These are phyloP conservation scores for Phyllosticta citriasiana DNA, from an alignment of 2,329 filamentous ascomycete species.

Conservation along the genomic window DNA sequence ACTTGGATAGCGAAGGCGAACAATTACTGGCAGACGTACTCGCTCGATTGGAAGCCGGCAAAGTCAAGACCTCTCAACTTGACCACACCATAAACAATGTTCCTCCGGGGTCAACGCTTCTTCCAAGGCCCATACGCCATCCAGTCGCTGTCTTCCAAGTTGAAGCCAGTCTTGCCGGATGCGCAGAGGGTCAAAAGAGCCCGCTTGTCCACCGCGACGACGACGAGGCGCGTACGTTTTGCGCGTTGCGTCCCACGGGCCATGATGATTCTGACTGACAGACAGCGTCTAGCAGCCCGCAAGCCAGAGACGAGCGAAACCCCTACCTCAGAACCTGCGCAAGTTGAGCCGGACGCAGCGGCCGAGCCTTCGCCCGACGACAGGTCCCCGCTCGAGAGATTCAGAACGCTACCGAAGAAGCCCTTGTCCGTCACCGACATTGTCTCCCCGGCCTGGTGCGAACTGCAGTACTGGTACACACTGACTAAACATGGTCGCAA, in stretches of 20 bases:
- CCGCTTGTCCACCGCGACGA: not conserved
- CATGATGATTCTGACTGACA: slow-evolving; percentile 26
- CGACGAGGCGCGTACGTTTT: not conserved
- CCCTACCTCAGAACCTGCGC: not conserved
- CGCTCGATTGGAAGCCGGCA: slow-evolving; percentile 31
- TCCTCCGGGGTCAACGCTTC: not conserved
- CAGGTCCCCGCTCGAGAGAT: slow-evolving; percentile 62
- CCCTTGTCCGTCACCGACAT: slow-evolving; percentile 81
- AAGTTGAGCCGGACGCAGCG: slow-evolving; percentile 2
- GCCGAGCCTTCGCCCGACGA: slow-evolving; percentile 15
- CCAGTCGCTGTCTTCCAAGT: not conserved
- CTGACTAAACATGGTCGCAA: slow-evolving; percentile 69
- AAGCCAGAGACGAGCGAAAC: slow-evolving; percentile 8
- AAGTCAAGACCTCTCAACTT: slow-evolving; percentile 17
- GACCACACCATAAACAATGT: slow-evolving; percentile 17
- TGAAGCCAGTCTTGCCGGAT: not conserved
- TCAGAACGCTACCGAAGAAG: slow-evolving; percentile 66
- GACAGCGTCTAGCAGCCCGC: slow-evolving; percentile 28
- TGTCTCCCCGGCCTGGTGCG: slow-evolving; percentile 86
- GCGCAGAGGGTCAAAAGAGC: not conserved
- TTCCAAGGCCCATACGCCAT: not conserved
- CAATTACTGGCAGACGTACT: slow-evolving; percentile 43
- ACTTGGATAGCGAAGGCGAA: slow-evolving; percentile 50
- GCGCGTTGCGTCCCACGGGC: not conserved
- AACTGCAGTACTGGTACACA: slow-evolving; percentile 85